Evolutionary conservation across 176 grass and related monocot species (phyloP), one percentile per base, ranked within the genome.

Genomic region (Triticum timopheevii): DNA sequence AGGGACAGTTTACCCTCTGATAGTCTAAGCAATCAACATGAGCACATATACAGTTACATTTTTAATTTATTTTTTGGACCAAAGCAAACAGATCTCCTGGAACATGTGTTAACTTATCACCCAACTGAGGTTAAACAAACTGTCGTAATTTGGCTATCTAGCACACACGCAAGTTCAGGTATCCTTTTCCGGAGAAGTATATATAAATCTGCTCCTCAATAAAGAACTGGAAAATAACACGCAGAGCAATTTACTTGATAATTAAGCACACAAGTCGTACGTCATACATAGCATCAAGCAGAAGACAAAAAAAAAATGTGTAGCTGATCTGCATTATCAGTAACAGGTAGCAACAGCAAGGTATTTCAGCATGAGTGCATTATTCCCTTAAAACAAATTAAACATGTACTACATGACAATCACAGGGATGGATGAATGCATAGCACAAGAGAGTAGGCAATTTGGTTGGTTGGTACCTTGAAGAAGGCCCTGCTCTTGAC

Each of bases 401-500:
- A 15, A 15, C 47, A 4, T 49, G 47, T 5, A 16, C 40, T 66
- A 42, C 7, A 7, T 82, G 15, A 19, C 52, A 56, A 58, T 58
- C 11, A 13, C 7, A 73, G 12, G 10, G 42, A 44, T 44, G 42
- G 8, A 10, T 40, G 39, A 16, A 50, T 50, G 13, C 47, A 50
- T 44, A 50, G 13, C 47, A 50, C 4, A 50, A 50, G 13, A 16
- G 13, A 50, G 4, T 6, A 16, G 13, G 47, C 15, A 50, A 50
- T 50, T 50, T 44, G 42, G 42, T 17, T 50, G 47, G 47, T 44
- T 16, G 13, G 12, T 89, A 91, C 96, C 96, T 98, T 98, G 88
- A 98, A 63, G 17, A 5, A 35, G 87, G 91, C 88, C 88, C 91
- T 98, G 90, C 88, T 98, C 61, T 92, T 98, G n/a, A 96, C 93